Conservation (phyloP, 352 stramenopile genomes). For the Phytophthora syringae region DNA sequence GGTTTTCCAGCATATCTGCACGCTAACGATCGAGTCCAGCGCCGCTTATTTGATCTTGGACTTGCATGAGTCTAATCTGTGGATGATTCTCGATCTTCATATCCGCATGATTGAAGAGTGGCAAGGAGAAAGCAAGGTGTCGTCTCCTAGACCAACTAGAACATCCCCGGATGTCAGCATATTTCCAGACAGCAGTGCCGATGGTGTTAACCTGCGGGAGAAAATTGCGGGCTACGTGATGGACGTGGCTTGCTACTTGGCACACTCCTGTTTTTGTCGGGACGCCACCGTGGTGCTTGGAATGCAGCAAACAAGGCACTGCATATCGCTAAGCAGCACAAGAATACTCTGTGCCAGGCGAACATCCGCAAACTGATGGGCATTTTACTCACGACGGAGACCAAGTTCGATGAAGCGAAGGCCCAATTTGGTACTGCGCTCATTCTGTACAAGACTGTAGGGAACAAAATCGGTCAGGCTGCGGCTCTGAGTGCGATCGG, state of each 20-base stretch:
- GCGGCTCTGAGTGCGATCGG: conserved; percentile 78
- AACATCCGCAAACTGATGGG: conserved; percentile 84
- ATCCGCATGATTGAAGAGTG: conserved; percentile 77
- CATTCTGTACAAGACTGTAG: conserved; percentile 77
- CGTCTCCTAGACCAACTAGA: conserved; percentile 9
- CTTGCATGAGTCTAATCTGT: conserved; percentile 82
- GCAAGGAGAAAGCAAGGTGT: conserved; percentile 30
- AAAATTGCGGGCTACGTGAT: conserved; percentile 63
- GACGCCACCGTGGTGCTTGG: conserved; percentile 73
- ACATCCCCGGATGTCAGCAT: background rate
- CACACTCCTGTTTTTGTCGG: conserved; percentile 78
- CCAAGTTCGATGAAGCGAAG: conserved; percentile 85
- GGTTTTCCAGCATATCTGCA: conserved; percentile 86
- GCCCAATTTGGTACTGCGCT: conserved; percentile 78
- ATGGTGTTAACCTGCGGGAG: conserved; percentile 39
- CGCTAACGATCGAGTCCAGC: conserved; percentile 69
- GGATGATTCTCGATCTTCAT: conserved; percentile 82
- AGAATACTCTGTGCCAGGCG: conserved; percentile 67
- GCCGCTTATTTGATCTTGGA: conserved; percentile 84
- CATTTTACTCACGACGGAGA: conserved; percentile 79
- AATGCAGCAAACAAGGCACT: conserved; percentile 76
- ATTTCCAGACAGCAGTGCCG: conserved; percentile 7
- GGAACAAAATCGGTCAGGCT: conserved; percentile 80
- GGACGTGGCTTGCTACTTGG: conserved; percentile 78
- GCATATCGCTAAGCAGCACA: conserved; percentile 80